Evolutionary conservation across 805 yeast genomes (phyloP), one percentile per base, ranked within the genome.

Genomic region (Ogataea pini): DNA sequence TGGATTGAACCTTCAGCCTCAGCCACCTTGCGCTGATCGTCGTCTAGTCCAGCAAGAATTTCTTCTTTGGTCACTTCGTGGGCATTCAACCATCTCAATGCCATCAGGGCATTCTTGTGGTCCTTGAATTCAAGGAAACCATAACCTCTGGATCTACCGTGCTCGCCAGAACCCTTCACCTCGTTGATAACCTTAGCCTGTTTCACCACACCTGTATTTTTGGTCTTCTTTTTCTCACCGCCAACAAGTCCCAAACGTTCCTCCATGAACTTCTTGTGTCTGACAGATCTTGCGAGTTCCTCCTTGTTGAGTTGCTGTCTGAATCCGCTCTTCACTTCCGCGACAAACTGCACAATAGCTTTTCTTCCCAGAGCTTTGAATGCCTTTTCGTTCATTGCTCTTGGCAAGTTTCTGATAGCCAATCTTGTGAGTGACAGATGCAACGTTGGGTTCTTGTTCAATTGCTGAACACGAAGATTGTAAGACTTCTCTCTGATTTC

Each of bases 121-220:
- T 91, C 96, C 69, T 90, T 83, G 68, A 77, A 90, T 70, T 94
- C 98, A 38, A 94, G 69, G 76, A 94, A 92, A 54, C 99, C 99
- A 62, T 92, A 94, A 51, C 99, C 99, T 74, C 97, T 85, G 62
- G 94, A 84, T 68, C 99, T 79, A 48, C 99, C 99, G 24, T 76
- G 69, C 20, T 85, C 85, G 17, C 96, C 95, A 7, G 92, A 75
- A 7, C 90, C 96, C 65, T 91, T 92, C 37, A 89, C 87, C 70
- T 94, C 99, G 76, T 81, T 86, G 53, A 94, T 86, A 55, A 94
- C 85, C 72, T 94, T 94, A 20, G 97, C 86, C 70, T 94, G 98
- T 67, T 80, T 85, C 3, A 94, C 96, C 33, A 94, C 89, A 71
- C 99, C 99, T 39, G 79, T 80, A 59, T 89, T 85, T 63, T 86